Conservation (phyloP, 352 stramenopile species). For the Phytophthora idaei region DNA sequence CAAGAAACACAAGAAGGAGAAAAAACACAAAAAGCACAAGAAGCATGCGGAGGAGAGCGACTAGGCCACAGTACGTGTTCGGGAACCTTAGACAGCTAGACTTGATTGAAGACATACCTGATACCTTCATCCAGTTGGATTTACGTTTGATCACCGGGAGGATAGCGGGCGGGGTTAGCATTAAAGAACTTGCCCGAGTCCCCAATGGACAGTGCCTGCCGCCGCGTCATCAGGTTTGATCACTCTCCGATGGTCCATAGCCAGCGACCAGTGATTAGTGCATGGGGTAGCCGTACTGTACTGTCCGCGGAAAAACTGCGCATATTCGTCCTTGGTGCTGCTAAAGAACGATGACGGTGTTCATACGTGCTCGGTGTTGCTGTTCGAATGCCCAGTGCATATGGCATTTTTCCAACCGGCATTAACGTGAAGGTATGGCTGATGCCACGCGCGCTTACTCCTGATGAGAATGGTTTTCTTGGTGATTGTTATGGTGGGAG, state of each 20-base stretch:
- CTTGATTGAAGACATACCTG: slow-evolving; percentile 5
- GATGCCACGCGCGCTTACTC: too few relatives aligned
- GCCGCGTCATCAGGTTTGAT: not conserved
- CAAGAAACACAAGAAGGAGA: slow-evolving; percentile 41
- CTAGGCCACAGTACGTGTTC: slow-evolving; percentile 1
- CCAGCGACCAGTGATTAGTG: too few relatives aligned
- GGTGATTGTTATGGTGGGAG: too few relatives aligned
- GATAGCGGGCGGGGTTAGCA: not conserved
- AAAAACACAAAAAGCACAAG: slow-evolving; percentile 45
- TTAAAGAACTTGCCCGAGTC: not conserved
- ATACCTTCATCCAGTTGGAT: not conserved
- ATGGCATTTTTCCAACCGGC: too few relatives aligned
- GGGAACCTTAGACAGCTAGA: slow-evolving; percentile 13
- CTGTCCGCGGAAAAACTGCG: too few relatives aligned
- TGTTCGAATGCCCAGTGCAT: too few relatives aligned
- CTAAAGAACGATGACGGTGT: too few relatives aligned
- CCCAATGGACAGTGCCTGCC: not conserved
- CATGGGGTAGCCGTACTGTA: too few relatives aligned
- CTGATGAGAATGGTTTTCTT: too few relatives aligned
- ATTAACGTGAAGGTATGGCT: too few relatives aligned
- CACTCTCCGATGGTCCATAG: not conserved
- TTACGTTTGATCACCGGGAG: not conserved
- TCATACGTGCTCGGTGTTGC: too few relatives aligned
- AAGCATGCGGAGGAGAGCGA: slow-evolving; percentile 24
- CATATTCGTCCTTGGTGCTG: too few relatives aligned